Base-by-base conservation (phyloP, 768 basidiomycete genomes). In the Lenzites betulinus region DNA sequence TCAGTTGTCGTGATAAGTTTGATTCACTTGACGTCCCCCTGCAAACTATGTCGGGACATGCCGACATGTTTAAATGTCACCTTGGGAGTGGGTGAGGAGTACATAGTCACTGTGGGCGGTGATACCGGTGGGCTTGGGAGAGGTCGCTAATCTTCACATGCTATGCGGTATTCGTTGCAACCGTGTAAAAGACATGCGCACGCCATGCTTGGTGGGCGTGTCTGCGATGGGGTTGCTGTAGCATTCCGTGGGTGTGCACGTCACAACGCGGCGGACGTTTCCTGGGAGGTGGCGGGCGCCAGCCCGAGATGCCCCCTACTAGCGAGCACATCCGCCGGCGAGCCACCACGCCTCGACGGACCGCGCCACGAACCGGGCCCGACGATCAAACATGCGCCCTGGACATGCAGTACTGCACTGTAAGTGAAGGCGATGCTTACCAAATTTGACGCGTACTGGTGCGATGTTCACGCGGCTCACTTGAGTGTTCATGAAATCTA, bases 241-340 rank as follows among this genome's bases (percentile, higher is more conserved):
- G 44, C 12, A 28, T 22, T 43, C 9, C 26, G 43, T 35, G 55
- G 55, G 48, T 20, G 47, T 41, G 36, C 46, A 57, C 55, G 55
- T 57, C 55, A 57, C 55, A 25, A 57, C 47, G 15, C 20, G 7
- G 2, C 13, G 13, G 44, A 46, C 22, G 25, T 1, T 13, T 9
- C 23, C 44, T 46, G 44, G 11, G 44, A 46, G 22, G 44, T 8
- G 22, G 44, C 44, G 22, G 9, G 13, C 22, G 44, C 22, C 44
- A 25, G 13, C 23, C 22, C 22, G 20, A 33, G 30, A 33, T 33
- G 30, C 30, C 30, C 30, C n/a, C n/a, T n/a, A 33, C 30, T 33
- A 33, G 30, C 11, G 30, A 11, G 30, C 30, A 33, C 11, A 33
- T 33, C 6, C 30, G 11, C 30, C 30, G 30, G 30, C 11, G 30